Base-by-base conservation (phyloP, 495 filamentous ascomycete species). In the Stereocaulon alpinum region DNA sequence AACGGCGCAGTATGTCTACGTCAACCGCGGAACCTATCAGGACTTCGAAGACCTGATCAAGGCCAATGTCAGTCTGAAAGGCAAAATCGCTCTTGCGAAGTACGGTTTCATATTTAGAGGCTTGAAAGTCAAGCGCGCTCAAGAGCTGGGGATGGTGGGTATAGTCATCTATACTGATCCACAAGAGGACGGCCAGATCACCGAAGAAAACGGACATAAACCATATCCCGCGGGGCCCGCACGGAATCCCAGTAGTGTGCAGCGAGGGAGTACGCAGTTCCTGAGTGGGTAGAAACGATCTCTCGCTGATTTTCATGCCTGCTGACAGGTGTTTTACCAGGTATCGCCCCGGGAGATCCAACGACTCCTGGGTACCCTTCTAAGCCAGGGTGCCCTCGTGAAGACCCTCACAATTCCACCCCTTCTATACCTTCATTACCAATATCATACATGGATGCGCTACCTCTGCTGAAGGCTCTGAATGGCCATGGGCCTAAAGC, bases 331-430 rank as follows among this genome's bases (percentile, higher is more conserved):
- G n/a, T 12, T 37, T 10, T 12, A 37, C 12, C 48, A 84, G 82
- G 79, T 61, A 70, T 85, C 22, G 74, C 78, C 55, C 81, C 83
- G 24, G 82, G 81, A 61, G 83, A 86, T 66, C 82, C 86, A 56
- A 97, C 93, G 3, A 98, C 93, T 0, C 89, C 90, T 20, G 94
- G 94, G 29, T 96, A 93, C 66, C 88, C 93, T 41, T 96, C 91
- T 0, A 91, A 92, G 69, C 93, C 91, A 10, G 94, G 87, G 27
- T 88, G 78, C 11, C 86, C 87, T n/a, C 83, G 93, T 20, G 75
- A 83, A 63, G 83, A 89, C 47, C 82, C 84, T 7, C 74, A 87
- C 24, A 69, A 74, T 22, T 74, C 78, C 4, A 89, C 88, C 49
- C 89, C 93, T 0, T 84, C 81, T 24, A 96, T 97, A 55, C 93